A percentile compares a stretch with the other conserved stretches of the same genome.
These are phyloP conservation scores for Wickerhamiella qilinensis DNA, from an alignment of 805 yeast genomes.

Conservation along the genomic window DNA sequence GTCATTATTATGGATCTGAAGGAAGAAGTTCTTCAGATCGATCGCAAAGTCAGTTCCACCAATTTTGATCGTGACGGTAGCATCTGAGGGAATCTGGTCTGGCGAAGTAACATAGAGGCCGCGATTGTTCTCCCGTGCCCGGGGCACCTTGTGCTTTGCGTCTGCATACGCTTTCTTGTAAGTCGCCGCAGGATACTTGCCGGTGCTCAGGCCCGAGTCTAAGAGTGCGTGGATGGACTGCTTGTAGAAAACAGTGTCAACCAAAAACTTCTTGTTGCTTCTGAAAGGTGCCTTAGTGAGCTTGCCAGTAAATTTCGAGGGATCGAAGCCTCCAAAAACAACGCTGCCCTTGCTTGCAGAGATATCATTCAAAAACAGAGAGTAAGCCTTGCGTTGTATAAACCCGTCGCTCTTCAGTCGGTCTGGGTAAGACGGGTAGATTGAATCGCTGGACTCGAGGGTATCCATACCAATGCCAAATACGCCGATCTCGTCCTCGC, in stretches of 20 bases:
- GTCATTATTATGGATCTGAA: too few relatives aligned
- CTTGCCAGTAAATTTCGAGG: slow-evolving; percentile 25
- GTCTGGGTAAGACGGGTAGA: slow-evolving; percentile 19
- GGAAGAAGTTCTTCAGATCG: too few relatives aligned
- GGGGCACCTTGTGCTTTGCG: too few relatives aligned
- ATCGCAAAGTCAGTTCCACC: too few relatives aligned
- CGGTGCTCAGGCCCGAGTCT: too few relatives aligned
- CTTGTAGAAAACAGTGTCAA: slow-evolving; percentile 4
- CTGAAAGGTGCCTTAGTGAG: slow-evolving; percentile 22
- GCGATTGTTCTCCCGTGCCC: too few relatives aligned
- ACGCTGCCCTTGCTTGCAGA: slow-evolving; percentile 21
- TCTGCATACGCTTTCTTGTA: too few relatives aligned
- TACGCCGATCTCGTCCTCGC: slow-evolving; percentile 41
- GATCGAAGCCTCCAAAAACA: slow-evolving; percentile 29
- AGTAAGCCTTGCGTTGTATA: slow-evolving; percentile 27
- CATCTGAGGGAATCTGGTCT: too few relatives aligned
- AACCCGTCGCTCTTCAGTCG: slow-evolving; percentile 23
- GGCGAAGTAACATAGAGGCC: too few relatives aligned
- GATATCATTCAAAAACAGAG: slow-evolving; percentile 26
- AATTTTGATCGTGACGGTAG: too few relatives aligned
- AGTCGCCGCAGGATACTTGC: too few relatives aligned
- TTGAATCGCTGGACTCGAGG: slow-evolving; percentile 16
- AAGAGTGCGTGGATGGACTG: slow-evolving; percentile 20
- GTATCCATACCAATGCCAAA: slow-evolving; percentile 22
- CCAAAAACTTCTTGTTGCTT: too few relatives aligned